phyloP scores from a whole-genome alignment of 257 asterid genomes.

The Lithospermum erythrorhizon region DNA sequence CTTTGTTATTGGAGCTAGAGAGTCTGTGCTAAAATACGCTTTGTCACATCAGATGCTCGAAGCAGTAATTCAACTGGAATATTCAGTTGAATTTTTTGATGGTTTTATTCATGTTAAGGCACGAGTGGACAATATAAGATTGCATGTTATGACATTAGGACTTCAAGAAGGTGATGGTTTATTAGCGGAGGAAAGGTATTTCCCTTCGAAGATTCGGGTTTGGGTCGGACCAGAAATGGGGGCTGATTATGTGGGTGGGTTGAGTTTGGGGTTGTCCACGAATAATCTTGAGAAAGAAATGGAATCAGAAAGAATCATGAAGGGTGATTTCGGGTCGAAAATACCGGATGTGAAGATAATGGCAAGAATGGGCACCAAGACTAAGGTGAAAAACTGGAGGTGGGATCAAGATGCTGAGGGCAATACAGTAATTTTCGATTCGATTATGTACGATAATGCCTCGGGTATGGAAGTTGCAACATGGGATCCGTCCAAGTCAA shows the following conservation, averaged over 20 bases:
- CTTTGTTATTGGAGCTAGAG: slow-evolving; percentile 36
- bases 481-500: slow-evolving; percentile 37
- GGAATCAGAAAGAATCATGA: slow-evolving; percentile 47
- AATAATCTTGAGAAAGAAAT: slow-evolving; percentile 47
- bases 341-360: slow-evolving; percentile 38
- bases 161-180: slow-evolving; percentile 25
- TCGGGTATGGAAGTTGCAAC: slow-evolving; percentile 56
- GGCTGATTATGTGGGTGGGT: slow-evolving; percentile 59
- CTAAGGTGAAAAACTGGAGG: slow-evolving; percentile 69
- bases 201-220: slow-evolving; percentile 60
- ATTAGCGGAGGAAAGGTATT: slow-evolving; percentile 47
- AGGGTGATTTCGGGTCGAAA: slow-evolving; percentile 45
- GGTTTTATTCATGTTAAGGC: slow-evolving; percentile 55
- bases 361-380: slow-evolving; percentile 42
- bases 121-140: slow-evolving; percentile 59
- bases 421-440: slow-evolving; percentile 53
- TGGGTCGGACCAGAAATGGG: slow-evolving; percentile 93
- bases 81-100: slow-evolving; percentile 41
- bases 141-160: slow-evolving; percentile 62
- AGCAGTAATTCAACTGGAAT: slow-evolving; percentile 75
- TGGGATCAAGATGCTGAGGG: slow-evolving; percentile 92
- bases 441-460: slow-evolving; percentile 44
- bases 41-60: slow-evolving; percentile 86
- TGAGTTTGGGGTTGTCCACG: slow-evolving; percentile 72
- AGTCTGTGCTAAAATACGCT: slow-evolving; percentile 53